These are phyloP conservation scores for Acanthamoeba castellanii DNA, from an alignment of 208 protist genomes.

Conservation along the genomic window DNA sequence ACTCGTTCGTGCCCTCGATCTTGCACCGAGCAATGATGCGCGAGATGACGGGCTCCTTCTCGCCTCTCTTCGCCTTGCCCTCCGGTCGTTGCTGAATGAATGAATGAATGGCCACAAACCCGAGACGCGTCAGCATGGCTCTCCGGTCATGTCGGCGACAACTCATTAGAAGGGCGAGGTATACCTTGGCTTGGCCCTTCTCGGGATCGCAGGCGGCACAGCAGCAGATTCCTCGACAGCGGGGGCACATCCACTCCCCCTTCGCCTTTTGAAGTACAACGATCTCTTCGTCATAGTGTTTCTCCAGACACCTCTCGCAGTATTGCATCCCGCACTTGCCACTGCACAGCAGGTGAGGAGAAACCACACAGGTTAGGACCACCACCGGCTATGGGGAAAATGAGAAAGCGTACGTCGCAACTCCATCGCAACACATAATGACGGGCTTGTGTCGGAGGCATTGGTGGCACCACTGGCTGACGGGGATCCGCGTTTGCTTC, in stretches of 20 bases:
- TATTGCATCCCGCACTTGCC: slow-evolving; percentile 56
- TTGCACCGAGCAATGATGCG: slow-evolving; percentile 50
- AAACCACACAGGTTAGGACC: not conserved
- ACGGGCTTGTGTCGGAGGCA: slow-evolving; percentile 62
- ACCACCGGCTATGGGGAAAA: too few species aligned
- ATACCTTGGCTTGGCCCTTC: not conserved
- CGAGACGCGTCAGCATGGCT: not conserved
- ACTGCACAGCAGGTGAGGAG: not conserved
- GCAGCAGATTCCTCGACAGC: slow-evolving; percentile 31
- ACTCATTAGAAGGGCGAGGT: not conserved
- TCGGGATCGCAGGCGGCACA: slow-evolving; percentile 28
- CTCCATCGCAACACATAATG: slow-evolving; percentile 61
- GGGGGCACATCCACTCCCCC: slow-evolving; percentile 50
- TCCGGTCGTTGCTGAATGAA: not conserved
- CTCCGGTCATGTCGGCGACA: not conserved
- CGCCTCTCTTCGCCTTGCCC: not conserved
- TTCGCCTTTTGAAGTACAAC: slow-evolving; percentile 65
- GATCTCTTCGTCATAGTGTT: slow-evolving; percentile 68
- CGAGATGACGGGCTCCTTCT: slow-evolving; percentile 27
- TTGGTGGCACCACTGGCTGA: slow-evolving; percentile 64
- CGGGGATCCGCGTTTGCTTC: slow-evolving; percentile 39
- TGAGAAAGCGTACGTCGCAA: slow-evolving; percentile 1
- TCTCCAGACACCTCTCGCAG: slow-evolving; percentile 63
- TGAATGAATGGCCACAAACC: not conserved
- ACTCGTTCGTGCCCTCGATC: slow-evolving; percentile 55